Evolutionary conservation across 2,329 filamentous ascomycete genomes (phyloP).

Genomic region (Diplodia seriata): DNA sequence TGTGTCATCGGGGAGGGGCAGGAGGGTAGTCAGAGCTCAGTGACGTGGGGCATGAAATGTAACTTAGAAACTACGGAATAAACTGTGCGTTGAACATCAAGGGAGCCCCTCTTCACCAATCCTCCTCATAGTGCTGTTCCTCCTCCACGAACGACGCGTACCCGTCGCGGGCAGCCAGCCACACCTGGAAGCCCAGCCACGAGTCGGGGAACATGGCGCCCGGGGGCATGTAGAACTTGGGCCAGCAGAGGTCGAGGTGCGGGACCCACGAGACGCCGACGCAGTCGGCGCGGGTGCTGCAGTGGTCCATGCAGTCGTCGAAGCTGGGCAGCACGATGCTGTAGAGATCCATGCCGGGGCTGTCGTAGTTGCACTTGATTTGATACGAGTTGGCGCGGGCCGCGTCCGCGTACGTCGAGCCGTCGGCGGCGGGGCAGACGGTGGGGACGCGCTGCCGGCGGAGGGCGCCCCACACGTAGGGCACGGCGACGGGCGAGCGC

Average conservation of each 20-base stretch:
- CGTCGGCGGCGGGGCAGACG: not conserved
- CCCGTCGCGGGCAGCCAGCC: not conserved
- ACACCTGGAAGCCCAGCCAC: not conserved
- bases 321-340: not conserved
- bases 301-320: not conserved
- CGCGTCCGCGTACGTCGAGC: not conserved
- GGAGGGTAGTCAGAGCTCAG: no score
- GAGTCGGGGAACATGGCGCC: not conserved
- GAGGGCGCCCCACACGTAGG: conserved; percentile 9
- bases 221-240: not conserved
- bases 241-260: not conserved
- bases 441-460: not conserved
- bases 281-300: not conserved
- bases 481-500: not conserved
- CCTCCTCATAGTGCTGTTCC: not conserved
- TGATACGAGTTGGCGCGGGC: not conserved
- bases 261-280: not conserved
- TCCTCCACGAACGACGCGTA: not conserved
- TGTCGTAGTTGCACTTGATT: not conserved
- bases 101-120: no score
- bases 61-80: no score
- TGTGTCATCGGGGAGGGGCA: no score
- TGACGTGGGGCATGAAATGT: no score
- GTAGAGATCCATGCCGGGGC: not conserved
- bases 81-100: no score